Evolutionary conservation across 2,329 filamentous ascomycete species (phyloP), one percentile per base, ranked within the genome.

Genomic region (Penicillium sp.): DNA sequence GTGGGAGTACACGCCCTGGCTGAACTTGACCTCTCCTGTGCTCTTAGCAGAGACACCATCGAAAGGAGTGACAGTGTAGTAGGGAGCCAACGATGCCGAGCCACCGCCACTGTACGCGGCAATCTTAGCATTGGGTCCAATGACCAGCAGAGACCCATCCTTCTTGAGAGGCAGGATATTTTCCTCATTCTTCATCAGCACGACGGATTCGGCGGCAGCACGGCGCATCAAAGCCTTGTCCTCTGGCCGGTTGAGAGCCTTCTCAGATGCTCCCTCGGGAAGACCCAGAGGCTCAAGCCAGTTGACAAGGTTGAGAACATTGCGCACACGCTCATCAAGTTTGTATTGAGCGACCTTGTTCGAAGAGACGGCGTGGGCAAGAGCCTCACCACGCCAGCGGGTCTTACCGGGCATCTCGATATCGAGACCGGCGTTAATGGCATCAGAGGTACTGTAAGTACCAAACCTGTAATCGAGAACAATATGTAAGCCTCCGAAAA

Each of bases 111-210:
- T 77, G 61, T 75, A 78, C 1, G 74, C 64, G 23, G 75, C 71
- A 29, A 74, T 69, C 46, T 77, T 79, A 10, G 81, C 74, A 53
- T 83, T 83, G 11, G 80, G 80, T 3, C 81, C 82, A 53, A 84
- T 82, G 16, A 83, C 74, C 10, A 80, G 76, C 11, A 80, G 71
- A 0, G 77, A 73, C 53, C 77, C 74, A 23, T 71, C 69, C 43
- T 74, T 76, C 36, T 73, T 70, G 48, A 83, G 67, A 0, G 89
- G 89, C 1, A 92, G 76, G 0, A 86, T 68, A 13, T 76, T 76
- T 35, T 80, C 79, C 11, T 89, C 81, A 60, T 92, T 92, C 74
- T 91, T 90, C 45, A 91, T 74, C 11, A 92, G 77, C 1, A 91
- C 87, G 8, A 90, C 84, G 3, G 84, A 84, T 66, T 91, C 86